Evolutionary conservation across 2,329 filamentous ascomycete genomes (phyloP).

Genomic region (Talaromyces verruculosus): DNA sequence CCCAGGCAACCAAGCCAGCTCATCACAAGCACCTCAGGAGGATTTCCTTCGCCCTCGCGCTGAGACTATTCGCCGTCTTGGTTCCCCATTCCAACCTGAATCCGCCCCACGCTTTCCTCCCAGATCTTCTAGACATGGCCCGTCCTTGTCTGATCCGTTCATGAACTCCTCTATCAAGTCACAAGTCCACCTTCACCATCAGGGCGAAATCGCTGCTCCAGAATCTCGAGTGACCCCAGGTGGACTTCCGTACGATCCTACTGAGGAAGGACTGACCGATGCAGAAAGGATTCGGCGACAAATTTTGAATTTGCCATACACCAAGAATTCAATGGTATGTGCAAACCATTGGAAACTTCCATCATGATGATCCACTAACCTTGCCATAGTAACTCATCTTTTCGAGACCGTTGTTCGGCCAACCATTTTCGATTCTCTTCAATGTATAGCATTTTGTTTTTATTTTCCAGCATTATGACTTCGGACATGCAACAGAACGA

Average conservation of each 20-base stretch:
- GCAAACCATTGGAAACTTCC: background rate
- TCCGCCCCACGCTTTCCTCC: constrained; percentile 34
- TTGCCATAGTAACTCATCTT: constrained; percentile 4
- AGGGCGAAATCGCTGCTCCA: constrained; percentile 23
- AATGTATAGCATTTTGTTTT: constrained; percentile 21
- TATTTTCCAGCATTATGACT: constrained; percentile 19
- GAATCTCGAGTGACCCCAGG: constrained; percentile 23
- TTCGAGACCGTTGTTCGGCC: background rate
- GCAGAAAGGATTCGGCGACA: constrained; percentile 42
- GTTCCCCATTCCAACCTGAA: constrained; percentile 50
- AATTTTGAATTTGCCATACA: constrained; percentile 39
- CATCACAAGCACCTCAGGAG: constrained; percentile 32
- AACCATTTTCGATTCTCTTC: constrained; percentile 15
- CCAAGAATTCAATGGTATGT: constrained; percentile 25
- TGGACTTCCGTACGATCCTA: constrained; percentile 33
- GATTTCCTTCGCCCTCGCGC: constrained; percentile 36
- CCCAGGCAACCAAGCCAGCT: constrained; percentile 39
- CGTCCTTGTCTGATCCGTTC: constrained; percentile 48
- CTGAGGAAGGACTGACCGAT: constrained; percentile 39
- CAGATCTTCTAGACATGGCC: constrained; percentile 40
- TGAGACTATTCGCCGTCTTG: constrained; percentile 47
- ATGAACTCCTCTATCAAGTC: constrained; percentile 30
- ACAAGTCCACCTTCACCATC: constrained; percentile 22
- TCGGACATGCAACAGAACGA: constrained; percentile 23
- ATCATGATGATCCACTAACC: constrained; percentile 7